phyloP scores from a whole-genome alignment of 352 stramenopile genomes.

The Phytophthora nicotianae region DNA sequence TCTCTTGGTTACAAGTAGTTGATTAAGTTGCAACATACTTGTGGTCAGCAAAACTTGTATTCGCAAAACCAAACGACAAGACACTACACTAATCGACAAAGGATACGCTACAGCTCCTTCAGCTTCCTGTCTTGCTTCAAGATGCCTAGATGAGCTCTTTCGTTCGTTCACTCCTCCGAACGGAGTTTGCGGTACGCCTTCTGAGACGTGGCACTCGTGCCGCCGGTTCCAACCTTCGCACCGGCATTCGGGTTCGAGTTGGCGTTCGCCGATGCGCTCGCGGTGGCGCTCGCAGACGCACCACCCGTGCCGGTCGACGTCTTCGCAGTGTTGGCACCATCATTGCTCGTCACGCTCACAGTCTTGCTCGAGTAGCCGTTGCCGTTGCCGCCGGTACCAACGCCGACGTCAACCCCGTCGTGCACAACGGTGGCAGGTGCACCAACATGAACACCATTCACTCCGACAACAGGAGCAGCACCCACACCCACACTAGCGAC shows the following conservation, averaged over 20 bases:
- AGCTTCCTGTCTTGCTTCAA: neutral
- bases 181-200: conserved; percentile 12
- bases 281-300: conserved; percentile 3
- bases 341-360: conserved; percentile 5
- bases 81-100: neutral
- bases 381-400: conserved; percentile 2
- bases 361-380: conserved; percentile 13
- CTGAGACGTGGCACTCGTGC: conserved; percentile 1
- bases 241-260: neutral
- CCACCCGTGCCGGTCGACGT: conserved; percentile 2
- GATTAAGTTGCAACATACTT: no score
- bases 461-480: neutral
- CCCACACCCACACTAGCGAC: neutral
- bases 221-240: neutral
- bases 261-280: conserved; percentile 4
- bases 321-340: conserved; percentile 6
- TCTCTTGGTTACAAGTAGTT: neutral
- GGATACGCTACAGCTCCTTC: neutral
- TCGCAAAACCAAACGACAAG: neutral
- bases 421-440: conserved; percentile 3
- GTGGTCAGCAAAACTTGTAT: neutral
- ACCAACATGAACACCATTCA: neutral
- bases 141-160: neutral
- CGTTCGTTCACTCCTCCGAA: neutral
- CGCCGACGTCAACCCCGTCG: conserved; percentile 2